phyloP scores from a whole-genome alignment of 2,329 filamentous ascomycete species.

The Rutstroemia sp. region DNA sequence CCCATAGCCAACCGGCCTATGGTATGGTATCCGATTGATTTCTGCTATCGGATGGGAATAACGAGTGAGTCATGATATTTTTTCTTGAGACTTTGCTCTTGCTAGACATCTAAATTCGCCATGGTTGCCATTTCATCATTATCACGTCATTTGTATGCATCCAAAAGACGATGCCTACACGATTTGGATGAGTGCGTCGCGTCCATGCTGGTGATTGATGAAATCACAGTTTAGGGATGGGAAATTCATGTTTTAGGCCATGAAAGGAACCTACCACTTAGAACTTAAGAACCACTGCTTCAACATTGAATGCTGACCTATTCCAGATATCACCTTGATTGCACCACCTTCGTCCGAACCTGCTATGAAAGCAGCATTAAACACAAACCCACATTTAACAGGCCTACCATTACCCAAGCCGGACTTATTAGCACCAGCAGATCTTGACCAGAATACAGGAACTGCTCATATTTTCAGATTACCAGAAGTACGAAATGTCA shows the following conservation, averaged over 20 bases:
- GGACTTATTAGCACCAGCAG: slow-evolving; percentile 67
- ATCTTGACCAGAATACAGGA: slow-evolving; percentile 74
- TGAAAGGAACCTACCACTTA: no score
- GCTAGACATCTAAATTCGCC: neutral
- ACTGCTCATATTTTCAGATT: slow-evolving; percentile 84
- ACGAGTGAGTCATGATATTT: slow-evolving; percentile 46
- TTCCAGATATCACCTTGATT: slow-evolving; percentile 52
- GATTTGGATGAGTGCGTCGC: neutral
- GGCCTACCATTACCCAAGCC: slow-evolving; percentile 65
- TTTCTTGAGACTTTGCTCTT: neutral
- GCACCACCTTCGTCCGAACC: slow-evolving; percentile 57
- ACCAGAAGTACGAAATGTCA: slow-evolving; percentile 68
- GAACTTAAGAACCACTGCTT: no score
- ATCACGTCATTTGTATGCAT: no score
- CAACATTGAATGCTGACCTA: slow-evolving; percentile 12
- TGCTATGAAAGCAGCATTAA: slow-evolving; percentile 62
- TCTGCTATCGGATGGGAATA: slow-evolving; percentile 74
- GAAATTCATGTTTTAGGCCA: no score
- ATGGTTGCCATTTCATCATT: no score
- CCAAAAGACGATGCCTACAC: no score
- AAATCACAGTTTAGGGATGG: no score
- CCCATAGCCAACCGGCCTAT: slow-evolving; percentile 81
- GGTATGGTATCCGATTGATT: slow-evolving; percentile 85
- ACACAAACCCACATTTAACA: slow-evolving; percentile 72
- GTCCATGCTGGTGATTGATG: neutral